Evolutionary conservation across 495 filamentous ascomycete genomes (phyloP), one percentile per base, ranked within the genome.

Genomic region (Podospora pseudocomata): DNA sequence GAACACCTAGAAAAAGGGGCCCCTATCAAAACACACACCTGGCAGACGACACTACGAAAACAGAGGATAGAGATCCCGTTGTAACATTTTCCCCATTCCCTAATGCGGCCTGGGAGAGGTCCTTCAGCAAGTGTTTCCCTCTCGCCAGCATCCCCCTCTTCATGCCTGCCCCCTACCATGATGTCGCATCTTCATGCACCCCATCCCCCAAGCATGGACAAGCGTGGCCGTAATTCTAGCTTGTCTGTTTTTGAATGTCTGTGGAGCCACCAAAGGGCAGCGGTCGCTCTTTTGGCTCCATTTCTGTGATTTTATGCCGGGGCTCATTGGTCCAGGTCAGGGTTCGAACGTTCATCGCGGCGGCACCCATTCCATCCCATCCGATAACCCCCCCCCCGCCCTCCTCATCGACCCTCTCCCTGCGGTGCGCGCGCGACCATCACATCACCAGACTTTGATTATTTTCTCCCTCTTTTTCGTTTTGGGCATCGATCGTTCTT

Each of bases 181-280:
- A 49, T 49, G 39, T 49, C 39, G 39, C 39, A 49, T 49, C 39
- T 49, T 49, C 15, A 49, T 49, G 39, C 39, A 49, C 39, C 39
- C 39, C 39, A 49, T 13, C 39, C 13, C 39, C 39, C 39, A 11
- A 49, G 39, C 39, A 49, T 49, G 39, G 7, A 16, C 39, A 58
- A 58, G 55, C 55, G 55, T 58, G n/a, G 23, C 61, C 32, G 30
- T 6, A 32, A 28, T 49, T 19, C 61, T 28, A 49, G 19, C 61
- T 49, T 63, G n/a, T 63, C 61, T 34, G 27, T 32, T 63, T 63
- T 63, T 5, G 61, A 63, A 32, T 49, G 61, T 39, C n/a, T 63
- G 61, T 63, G 61, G 61, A 49, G 61, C 61, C 61, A 44, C 34
- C 61, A 32, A 23, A 63, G 27, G 28, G 9, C 61, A 15, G 30